Evolutionary conservation across 805 yeast species (phyloP), one percentile per base, ranked within the genome.

Genomic region (Saturnispora serradocipensis): DNA sequence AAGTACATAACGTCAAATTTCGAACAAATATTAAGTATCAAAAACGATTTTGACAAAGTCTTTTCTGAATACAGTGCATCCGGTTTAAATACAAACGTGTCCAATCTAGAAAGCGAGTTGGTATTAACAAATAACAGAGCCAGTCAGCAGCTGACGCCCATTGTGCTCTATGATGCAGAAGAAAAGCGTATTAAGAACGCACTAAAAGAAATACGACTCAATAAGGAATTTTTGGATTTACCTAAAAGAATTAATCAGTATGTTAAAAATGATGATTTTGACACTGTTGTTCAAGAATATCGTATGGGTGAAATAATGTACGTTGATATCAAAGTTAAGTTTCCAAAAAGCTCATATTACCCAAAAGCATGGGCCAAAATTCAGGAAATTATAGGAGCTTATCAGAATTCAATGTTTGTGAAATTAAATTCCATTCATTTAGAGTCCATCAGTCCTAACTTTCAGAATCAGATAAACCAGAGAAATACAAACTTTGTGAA

Each of bases 21-120:
- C 57, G 76, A 78, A 50, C 73, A 75, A 57, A 84, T 83, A 56
- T 86, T 86, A 32, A 76, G 76, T 55, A 74, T 82, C 27, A 86
- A 86, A 59, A 77, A 83, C 24, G 70, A 78, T 3, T 66, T 86
- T 36, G 90, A 85, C 60, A 73, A 74, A 27, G 80, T 84, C 4
- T 76, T 80, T 54, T 69, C 65, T 20, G 81, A 78, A 55, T 79
- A 83, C 57, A 67, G 72, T 30, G 59, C 59, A 28, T 62, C 62
- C 24, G 56, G 57, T 34, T 46, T 66, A 32, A 43, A 53, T 3
- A 43, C 48, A n/a, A 60, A 58, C 28, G 52, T 62, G 7, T 48
- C 50, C 13, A 34, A 27, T 6, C 53, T 65, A 46, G 54, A 73
- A 39, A 72, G 67, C n/a, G 72, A 68, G 28, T 66, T 78, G 18